Base-by-base conservation (phyloP, 495 filamentous ascomycete genomes). In the Halenospora varia region DNA sequence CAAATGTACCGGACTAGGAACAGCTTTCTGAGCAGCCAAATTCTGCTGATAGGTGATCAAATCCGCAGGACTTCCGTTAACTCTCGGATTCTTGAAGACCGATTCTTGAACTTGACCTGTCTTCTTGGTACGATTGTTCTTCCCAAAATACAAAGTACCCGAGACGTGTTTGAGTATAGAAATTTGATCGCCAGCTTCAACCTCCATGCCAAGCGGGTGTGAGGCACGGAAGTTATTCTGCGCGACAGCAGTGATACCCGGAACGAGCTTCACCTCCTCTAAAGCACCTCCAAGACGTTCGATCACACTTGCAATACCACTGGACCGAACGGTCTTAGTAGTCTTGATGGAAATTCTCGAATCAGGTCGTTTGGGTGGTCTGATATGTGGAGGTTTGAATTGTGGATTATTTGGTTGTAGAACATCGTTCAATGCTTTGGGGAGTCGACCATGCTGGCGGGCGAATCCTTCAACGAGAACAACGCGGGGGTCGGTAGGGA, bases 351-450 rank as follows among this genome's bases (percentile, higher is more conserved):
- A 46, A 1, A 26, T 24, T 8, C 18, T 59, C 15, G 56, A 55
- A n/a, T 40, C 20, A 10, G 52, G 53, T 22, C 59, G 62, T 25
- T 20, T 23, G n/a, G 59, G 51, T 2, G 51, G 59, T 17, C 49
- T 10, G 9, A 25, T n/a, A n/a, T n/a, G 17, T 8, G 19, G 25
- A 6, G 59, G 29, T 9, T 22, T 29, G 48, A 62, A 59, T 10
- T 48, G 23, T 9, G 53, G 53, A 40, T 62, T 62, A 18, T 62
- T 66, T 6, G 60, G 60, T 56, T 66, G 59, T 26, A 48, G 49
- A 22, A 65, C 45, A 35, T 65, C 59, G 17, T 56, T 61, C 11
- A 49, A 18, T 15, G 0, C 13, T 49, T 54, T 62, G 2, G 59
- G 59, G 1, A 19, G 13, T 2, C 53, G 40, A 25, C 59, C 62